Evolutionary conservation across 495 filamentous ascomycete genomes (phyloP), one percentile per base, ranked within the genome.

Genomic region (Delitschia confertaspora): DNA sequence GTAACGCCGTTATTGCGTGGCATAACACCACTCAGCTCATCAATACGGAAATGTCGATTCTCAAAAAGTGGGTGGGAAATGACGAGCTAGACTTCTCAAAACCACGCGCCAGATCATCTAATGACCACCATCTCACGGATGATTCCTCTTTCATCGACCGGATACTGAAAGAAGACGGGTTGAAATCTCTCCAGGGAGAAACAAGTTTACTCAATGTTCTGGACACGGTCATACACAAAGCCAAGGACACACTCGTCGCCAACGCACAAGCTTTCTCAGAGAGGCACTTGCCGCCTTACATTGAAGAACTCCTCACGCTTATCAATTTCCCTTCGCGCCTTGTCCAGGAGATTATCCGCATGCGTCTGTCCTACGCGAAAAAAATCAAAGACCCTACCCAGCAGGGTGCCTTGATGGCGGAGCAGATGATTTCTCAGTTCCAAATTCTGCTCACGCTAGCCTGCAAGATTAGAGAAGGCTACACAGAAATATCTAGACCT

Each of bases 11-110:
- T 41, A 80, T 93, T 43, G 78, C 93, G 0, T 98, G 91, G 91
- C 81, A 94, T 64, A 96, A 95, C 60, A 95, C 88, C 30, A 96
- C 89, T n/a, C 77, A 88, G 58, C 79, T 96, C 53, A 96, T 98
- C 68, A 95, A 88, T 58, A 96, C 85, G 3, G 83, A 96, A 60
- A 71, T 98, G 33, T 79, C 76, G 21, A 85, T 96, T 45, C 62
- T 98, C 45, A 86, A 88, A 60, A 85, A 77, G 42, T 98, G 91
- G 91, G 91, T 96, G 25, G 91, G 91, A 16, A 98, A 98, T 59
- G 83, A 85, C 32, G 88, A 89, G 56, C 73, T 98, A 10, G 87
- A 96, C 63, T 96, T 98, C 58, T 76, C 76, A 33, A 82, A 84
- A 54, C 60, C 67, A 3, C 65, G 70, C 49, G 38, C 54, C 14